Evolutionary conservation across 2,329 filamentous ascomycete genomes (phyloP).

Genomic region (Fusarium dlaminii): DNA sequence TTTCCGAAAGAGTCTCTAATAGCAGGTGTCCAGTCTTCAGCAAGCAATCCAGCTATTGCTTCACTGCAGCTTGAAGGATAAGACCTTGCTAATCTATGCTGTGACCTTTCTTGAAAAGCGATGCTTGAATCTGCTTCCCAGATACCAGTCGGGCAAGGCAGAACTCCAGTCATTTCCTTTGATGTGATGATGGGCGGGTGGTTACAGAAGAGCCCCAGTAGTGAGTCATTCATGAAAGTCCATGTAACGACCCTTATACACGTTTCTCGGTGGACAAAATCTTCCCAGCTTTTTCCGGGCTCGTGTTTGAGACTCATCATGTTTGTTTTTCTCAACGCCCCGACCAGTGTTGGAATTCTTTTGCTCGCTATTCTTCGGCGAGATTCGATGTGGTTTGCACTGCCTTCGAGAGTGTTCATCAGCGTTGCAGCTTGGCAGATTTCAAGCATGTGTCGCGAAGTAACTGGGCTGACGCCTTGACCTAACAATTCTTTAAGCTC

Average conservation of each 20-base stretch:
- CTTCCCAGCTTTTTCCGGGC: neutral
- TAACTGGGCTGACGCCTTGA: neutral
- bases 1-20: neutral
- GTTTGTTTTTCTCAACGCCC: neutral
- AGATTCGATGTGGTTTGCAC: neutral
- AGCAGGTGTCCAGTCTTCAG: neutral
- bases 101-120: neutral
- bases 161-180: slow-evolving; percentile 23
- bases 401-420: slow-evolving; percentile 7
- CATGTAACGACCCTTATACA: slow-evolving; percentile 29
- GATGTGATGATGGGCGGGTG: slow-evolving; percentile 10
- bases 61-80: neutral
- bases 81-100: rapidly evolving
- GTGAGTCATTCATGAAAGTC: slow-evolving; percentile 17
- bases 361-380: slow-evolving; percentile 9
- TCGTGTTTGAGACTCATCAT: neutral
- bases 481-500: neutral
- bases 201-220: slow-evolving; percentile 18
- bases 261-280: slow-evolving; percentile 16
- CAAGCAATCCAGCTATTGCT: slow-evolving; percentile 3
- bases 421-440: slow-evolving; percentile 21
- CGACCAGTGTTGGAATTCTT: slow-evolving; percentile 8
- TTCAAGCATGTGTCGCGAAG: slow-evolving; percentile 2
- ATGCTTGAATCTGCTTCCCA: slow-evolving; percentile 20
- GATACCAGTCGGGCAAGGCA: slow-evolving; percentile 12